Base-by-base conservation (phyloP, 805 yeast species). In the Candida silvatica region DNA sequence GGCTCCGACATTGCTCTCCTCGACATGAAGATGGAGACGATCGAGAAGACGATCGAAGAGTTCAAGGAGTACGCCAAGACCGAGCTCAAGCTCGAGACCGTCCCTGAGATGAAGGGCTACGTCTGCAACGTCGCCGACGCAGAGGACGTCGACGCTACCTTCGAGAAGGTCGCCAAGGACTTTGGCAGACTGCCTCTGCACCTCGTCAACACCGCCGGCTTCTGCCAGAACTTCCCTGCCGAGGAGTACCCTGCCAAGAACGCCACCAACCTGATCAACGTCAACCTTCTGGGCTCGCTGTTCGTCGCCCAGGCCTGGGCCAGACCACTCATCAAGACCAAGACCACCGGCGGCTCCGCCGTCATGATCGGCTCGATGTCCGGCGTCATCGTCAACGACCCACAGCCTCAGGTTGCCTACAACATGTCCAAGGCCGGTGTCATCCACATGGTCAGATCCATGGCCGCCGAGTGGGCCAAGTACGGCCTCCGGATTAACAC, bases 341-440 rank as follows among this genome's bases (percentile, higher is more conserved):
- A 67, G 49, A 59, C 65, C 41, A 62, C 58, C 41, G 63, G 69
- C 19, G 84, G 80, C 23, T 76, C 85, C 5, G 67, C 74, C 42
- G 77, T 79, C 39, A 64, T 80, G 59, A 69, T 80, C 45, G 87
- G 83, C n/a, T 78, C 85, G 40, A 80, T 80, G 87, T 75, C 83
- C 6, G 88, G 86, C 37, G 69, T 77, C 40, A 77, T 80, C 47
- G 86, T 79, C 42, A 80, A 80, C 57, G 80, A 75, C 54, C 88
- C 88, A 24, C 87, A 80, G 56, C 84, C 84, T 16, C 87, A 80
- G 59, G 69, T 75, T 43, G 82, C 82, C 47, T 82, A 82, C 69
- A 82, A 82, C 67, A 77, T 80, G 82, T 69, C 90, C 47, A 82
- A 82, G 64, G 92, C 92, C 14, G 92, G 88, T 54, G 90, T 81